phyloP scores from a whole-genome alignment of 1,284 basidiomycete genomes.

The Grifola frondosa region DNA sequence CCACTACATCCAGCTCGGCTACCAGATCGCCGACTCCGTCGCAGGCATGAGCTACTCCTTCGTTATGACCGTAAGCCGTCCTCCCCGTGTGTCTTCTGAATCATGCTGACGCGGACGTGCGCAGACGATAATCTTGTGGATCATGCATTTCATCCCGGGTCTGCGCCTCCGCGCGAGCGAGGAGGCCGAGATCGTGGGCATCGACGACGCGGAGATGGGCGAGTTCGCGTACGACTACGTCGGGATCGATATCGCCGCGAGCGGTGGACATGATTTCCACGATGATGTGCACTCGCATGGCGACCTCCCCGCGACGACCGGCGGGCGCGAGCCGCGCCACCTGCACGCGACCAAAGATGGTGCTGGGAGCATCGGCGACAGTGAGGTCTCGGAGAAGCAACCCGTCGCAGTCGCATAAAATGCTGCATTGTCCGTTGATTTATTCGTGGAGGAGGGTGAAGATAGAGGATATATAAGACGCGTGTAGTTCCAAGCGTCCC shows the following conservation, averaged over 20 bases:
- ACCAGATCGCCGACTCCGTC: conserved; percentile 82
- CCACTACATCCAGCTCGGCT: conserved; percentile 81
- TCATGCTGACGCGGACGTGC: not conserved
- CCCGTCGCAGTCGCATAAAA: too few species aligned
- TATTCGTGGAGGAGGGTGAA: too few species aligned
- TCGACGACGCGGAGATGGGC: conserved; percentile 93
- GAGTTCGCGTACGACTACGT: conserved; percentile 94
- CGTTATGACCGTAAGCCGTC: conserved; percentile 71
- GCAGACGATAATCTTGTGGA: conserved; percentile 84
- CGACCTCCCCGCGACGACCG: conserved; percentile 25
- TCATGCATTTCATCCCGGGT: conserved; percentile 91
- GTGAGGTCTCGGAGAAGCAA: conserved; percentile 20
- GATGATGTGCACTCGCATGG: conserved; percentile 32
- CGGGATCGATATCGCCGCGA: conserved; percentile 42
- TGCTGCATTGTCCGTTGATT: too few species aligned
- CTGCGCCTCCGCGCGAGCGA: conserved; percentile 78
- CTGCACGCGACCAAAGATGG: conserved; percentile 9
- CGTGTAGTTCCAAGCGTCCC: too few species aligned
- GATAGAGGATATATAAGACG: too few species aligned
- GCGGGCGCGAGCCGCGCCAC: conserved; percentile 32
- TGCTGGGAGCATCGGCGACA: conserved; percentile 15
- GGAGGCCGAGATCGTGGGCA: conserved; percentile 88
- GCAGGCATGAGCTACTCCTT: conserved; percentile 81
- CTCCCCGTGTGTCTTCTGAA: not conserved
- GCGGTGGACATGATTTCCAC: conserved; percentile 18